Conservation (phyloP, 2,329 filamentous ascomycete species). For the Teratosphaeria gauchensis region DNA sequence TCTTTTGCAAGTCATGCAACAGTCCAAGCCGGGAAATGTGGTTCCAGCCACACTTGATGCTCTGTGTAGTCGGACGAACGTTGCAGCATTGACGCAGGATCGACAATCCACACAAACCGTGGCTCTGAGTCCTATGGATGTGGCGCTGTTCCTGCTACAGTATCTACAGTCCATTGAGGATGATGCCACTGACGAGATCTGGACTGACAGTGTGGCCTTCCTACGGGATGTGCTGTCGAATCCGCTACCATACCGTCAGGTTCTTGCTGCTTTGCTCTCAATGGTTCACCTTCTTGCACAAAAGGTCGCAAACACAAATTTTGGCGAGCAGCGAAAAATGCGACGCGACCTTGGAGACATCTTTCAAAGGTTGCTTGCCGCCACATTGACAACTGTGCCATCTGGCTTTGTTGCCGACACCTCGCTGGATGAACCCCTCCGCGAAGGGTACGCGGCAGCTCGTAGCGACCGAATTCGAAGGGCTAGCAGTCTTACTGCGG, state of each 20-base stretch:
- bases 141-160: conserved; percentile 81
- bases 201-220: conserved; percentile 88
- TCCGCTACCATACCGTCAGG: conserved; percentile 88
- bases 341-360: conserved; percentile 84
- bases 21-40: conserved; percentile 80
- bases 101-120: conserved; percentile 84
- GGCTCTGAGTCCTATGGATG: conserved; percentile 68
- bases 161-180: conserved; percentile 88
- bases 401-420: conserved; percentile 4
- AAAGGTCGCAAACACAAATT: conserved; percentile 96
- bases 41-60: conserved; percentile 93
- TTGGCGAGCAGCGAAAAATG: conserved; percentile 90
- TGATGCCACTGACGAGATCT: conserved; percentile 96
- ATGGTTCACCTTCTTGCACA: conserved; percentile 84
- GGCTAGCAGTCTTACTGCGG: conserved; percentile 61
- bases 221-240: conserved; percentile 82
- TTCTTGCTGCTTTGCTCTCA: conserved; percentile 73
- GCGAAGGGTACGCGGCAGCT: background rate
- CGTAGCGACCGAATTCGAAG: background rate
- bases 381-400: conserved; percentile 67
- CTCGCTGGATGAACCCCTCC: conserved; percentile 19
- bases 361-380: conserved; percentile 76
- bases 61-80: conserved; percentile 89
- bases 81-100: conserved; percentile 63
- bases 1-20: conserved; percentile 81